phyloP scores from a whole-genome alignment of 441 rosid genomes.

The Mallotus japonicus region DNA sequence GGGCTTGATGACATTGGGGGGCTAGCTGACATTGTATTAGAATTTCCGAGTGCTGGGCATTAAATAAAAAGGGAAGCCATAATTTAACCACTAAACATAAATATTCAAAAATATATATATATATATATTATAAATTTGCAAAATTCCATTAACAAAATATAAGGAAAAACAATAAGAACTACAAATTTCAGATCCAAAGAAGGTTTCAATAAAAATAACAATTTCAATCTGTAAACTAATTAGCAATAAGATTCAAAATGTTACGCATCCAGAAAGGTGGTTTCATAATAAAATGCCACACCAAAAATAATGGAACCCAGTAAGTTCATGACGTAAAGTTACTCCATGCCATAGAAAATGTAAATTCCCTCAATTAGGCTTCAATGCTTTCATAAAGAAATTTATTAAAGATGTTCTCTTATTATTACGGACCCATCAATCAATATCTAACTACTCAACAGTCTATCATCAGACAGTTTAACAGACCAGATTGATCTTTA shows the following conservation, averaged over 20 bases:
- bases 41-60: slow-evolving; percentile 61
- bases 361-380: no score
- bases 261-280: background rate
- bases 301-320: slow-evolving; percentile 8
- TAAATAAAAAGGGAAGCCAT: background rate
- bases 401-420: background rate
- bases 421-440: background rate
- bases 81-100: background rate
- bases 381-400: background rate
- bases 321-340: background rate
- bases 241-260: background rate
- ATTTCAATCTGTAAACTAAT: background rate
- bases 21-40: slow-evolving; percentile 55
- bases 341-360: background rate
- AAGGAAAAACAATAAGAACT: background rate
- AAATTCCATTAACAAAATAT: background rate
- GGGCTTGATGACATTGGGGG: slow-evolving; percentile 62
- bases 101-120: background rate
- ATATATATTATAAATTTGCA: background rate
- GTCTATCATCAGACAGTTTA: background rate
- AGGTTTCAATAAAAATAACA: background rate
- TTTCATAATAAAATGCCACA: slow-evolving; percentile 4
- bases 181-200: background rate
- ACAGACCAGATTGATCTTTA: background rate
- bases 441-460: background rate